Percentiles rank a stretch among this genome's conserved stretches.
Evolutionary conservation across 768 basidiomycete species (phyloP).

Genomic region (Hysterangium stoloniferum): DNA sequence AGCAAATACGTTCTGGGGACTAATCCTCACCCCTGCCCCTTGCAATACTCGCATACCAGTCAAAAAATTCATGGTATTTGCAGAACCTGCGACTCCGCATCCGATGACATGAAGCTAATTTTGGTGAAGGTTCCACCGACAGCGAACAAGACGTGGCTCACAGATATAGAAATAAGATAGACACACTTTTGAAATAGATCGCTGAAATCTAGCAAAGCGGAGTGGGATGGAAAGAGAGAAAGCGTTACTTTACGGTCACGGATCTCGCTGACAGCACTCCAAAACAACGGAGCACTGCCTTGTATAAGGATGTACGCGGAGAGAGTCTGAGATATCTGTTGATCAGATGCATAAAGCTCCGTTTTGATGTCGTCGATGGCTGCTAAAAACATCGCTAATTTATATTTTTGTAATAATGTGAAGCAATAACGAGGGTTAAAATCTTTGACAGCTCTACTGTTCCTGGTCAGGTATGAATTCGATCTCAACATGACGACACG

Average conservation of each 20-base stretch:
- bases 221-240: too few species aligned
- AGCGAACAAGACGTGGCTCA: constrained; percentile 11
- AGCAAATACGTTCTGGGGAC: not conserved
- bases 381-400: too few species aligned
- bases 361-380: constrained; percentile 52
- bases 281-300: constrained; percentile 56
- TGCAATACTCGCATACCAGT: constrained; percentile 67
- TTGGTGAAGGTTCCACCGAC: constrained; percentile 33
- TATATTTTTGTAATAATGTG: too few species aligned
- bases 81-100: constrained; percentile 48
- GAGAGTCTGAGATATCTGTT: constrained; percentile 59
- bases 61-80: constrained; percentile 44
- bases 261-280: constrained; percentile 67
- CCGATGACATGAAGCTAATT: constrained; percentile 47
- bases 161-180: constrained; percentile 20
- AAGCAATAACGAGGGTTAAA: constrained; percentile 3
- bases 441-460: not conserved
- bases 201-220: not conserved
- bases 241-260: constrained; percentile 58
- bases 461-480: not conserved
- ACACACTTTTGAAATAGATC: too few species aligned
- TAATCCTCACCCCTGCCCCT: constrained; percentile 45
- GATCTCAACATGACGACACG: too few species aligned
- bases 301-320: constrained; percentile 70
- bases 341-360: constrained; percentile 50